Evolutionary conservation across 1,284 basidiomycete species (phyloP).

Genomic region (Apiotrichum veenhuisii): DNA sequence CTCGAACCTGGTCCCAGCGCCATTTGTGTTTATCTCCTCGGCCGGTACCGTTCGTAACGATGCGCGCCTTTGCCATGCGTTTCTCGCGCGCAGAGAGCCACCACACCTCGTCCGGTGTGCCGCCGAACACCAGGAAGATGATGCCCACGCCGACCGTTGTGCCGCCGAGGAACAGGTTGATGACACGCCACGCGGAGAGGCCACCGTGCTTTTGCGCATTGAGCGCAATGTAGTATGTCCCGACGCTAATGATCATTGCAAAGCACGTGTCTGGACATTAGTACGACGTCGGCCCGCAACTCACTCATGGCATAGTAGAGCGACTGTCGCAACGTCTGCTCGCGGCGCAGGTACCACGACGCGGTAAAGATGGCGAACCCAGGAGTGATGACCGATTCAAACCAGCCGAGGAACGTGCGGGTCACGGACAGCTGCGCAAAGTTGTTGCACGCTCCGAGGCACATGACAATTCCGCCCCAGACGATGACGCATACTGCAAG

Average conservation of each 20-base stretch:
- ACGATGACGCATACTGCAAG: conserved; percentile 19
- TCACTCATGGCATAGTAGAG: conserved; percentile 31
- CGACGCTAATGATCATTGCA: conserved; percentile 20
- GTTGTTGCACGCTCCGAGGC: conserved; percentile 27
- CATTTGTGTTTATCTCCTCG: background rate
- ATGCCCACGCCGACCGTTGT: conserved; percentile 25
- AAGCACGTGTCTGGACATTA: conserved; percentile 25
- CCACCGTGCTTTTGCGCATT: conserved; percentile 18
- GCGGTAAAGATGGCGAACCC: conserved; percentile 27
- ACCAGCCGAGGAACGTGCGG: conserved; percentile 25
- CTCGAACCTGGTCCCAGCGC: no score
- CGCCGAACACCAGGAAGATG: conserved; percentile 23
- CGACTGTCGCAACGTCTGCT: conserved; percentile 20
- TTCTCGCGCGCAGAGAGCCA: conserved; percentile 27
- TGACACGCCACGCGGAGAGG: conserved; percentile 32
- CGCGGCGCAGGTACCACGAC: conserved; percentile 28
- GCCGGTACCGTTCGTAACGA: conserved; percentile 22
- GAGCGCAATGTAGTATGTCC: conserved; percentile 29
- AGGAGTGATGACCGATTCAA: conserved; percentile 29
- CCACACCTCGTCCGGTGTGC: conserved; percentile 27
- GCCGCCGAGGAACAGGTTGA: conserved; percentile 35
- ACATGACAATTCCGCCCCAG: conserved; percentile 26
- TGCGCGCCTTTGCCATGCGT: conserved; percentile 26
- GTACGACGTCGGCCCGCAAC: background rate
- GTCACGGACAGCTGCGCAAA: conserved; percentile 17